Base-by-base conservation (phyloP, 441 rosid species). In the Erysimum cheiri region DNA sequence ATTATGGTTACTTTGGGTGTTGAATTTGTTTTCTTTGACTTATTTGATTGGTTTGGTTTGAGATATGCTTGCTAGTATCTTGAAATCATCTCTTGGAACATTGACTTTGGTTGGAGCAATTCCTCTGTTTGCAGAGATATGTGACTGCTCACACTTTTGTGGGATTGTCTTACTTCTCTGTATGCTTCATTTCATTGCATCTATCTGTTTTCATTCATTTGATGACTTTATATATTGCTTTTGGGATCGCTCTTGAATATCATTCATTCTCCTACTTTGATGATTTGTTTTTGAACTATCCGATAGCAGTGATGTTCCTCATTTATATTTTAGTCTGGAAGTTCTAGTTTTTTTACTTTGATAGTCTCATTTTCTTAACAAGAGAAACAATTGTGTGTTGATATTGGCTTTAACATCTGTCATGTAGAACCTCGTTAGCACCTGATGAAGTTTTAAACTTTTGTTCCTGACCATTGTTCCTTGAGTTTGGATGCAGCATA, bases 401-500 rank as follows among this genome's bases (percentile, higher is more conserved):
- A 26, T 56, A 22, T 24, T 31, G 39, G 22, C 60, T 14, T 33
- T 55, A 9, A 14, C 17, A 33, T 56, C n/a, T 33, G n/a, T 35
- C 24, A 32, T 31, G 14, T 57, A 4, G 31, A 35, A 35, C 29
- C 9, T 17, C 14, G 9, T 14, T 43, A 14, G 0, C 17, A 17
- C 60, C 41, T 59, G 33, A 19, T 24, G 19, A 12, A n/a, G 24
- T 37, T 13, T 22, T 2, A 13, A 39, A 17, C 15, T 22, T 39
- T 59, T 11, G 40, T 28, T 9, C 39, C 39, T 19, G 15, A 48
- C 35, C 47, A 35, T 36, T 36, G 48, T 65, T 64, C 11, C 10
- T 64, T 24, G 37, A 33, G 56, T 48, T 63, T 47, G 28, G 28
- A 58, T 58, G 31, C 62, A 3, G 3, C 48, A 22, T 37, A 39